A percentile compares a stretch with the other conserved stretches of the same genome.
Evolutionary conservation across 1,284 basidiomycete species (phyloP).

Genomic region (Peniophora sp.): DNA sequence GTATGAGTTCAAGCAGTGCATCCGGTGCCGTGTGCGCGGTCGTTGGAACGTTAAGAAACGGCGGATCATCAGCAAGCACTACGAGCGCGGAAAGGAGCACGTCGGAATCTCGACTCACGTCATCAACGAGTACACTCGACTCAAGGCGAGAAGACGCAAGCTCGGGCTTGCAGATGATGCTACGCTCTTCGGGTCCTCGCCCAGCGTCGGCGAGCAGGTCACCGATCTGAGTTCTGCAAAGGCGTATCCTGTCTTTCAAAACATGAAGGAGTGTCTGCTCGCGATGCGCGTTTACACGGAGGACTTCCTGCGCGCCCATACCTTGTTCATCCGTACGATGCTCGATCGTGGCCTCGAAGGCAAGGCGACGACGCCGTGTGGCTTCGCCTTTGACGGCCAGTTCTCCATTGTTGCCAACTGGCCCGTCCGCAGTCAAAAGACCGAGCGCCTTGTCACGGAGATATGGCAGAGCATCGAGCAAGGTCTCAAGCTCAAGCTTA

Average conservation of each 20-base stretch:
- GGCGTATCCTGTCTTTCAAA: not conserved
- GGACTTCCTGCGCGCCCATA: not conserved
- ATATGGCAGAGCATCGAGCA: not conserved
- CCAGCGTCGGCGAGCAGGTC: not conserved
- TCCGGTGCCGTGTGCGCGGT: not conserved
- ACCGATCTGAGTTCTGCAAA: not conserved
- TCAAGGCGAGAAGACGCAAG: not conserved
- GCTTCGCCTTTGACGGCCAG: not conserved
- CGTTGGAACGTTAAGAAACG: not conserved
- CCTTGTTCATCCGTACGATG: not conserved
- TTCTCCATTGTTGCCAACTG: not conserved
- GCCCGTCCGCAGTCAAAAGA: not conserved
- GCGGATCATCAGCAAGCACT: not conserved
- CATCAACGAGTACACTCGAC: not conserved
- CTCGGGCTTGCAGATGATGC: not conserved
- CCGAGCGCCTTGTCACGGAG: not conserved
- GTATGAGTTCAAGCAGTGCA: not conserved
- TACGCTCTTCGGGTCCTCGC: too few relatives aligned
- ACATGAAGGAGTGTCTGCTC: not conserved
- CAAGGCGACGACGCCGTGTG: not conserved
- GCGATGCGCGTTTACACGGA: not conserved
- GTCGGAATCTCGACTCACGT: not conserved
- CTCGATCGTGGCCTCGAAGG: not conserved
- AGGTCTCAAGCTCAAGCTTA: not conserved
- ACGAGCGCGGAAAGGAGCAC: not conserved